Base-by-base conservation (phyloP, 306 rosid species). In the Adenanthera pavonina region DNA sequence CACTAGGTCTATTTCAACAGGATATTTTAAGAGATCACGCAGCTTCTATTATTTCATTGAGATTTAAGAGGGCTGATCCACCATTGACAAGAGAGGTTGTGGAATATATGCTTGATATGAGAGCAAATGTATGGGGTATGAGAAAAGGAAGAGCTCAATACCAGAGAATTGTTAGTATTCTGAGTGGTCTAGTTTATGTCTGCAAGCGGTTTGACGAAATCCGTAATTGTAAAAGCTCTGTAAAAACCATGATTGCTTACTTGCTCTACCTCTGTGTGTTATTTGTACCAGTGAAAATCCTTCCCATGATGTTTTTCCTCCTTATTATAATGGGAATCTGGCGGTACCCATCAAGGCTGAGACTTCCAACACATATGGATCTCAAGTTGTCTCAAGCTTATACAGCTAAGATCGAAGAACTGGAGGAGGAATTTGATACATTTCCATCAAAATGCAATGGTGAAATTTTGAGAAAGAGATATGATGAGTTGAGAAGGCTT, bases 351-450 rank as follows among this genome's bases (percentile, higher is more conserved):
- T 19, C 20, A 0, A 78, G 92, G 85, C 90, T 90, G 9, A 82
- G 90, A 35, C 49, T 84, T 59, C 92, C 90, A 20, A 80, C 87
- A 0, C 92, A 86, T 20, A 77, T 86, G 88, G 92, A 89, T 34
- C 41, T 73, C 0, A 76, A 44, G 64, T 34, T 86, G 20, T 86
- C 92, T 41, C 85, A 84, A 0, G 90, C 84, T 0, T 73, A 86
- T 13, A 66, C 85, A 2, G 78, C 78, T n/a, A 75, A 72, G 9
- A 5, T 3, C 11, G 92, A 89, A 5, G 92, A 86, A 48, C 61
- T 86, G 4, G 92, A 84, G 15, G 92, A 86, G 75, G 92, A 89
- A 20, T 82, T 89, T 3, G 92, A 89, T 33, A 0, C 70, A 0
- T 76, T 86, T 15, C 87, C 89, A 9, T 54, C 80, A 0, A 69